Evolutionary conservation across 805 yeast genomes (phyloP).

Genomic region (Hanseniaspora occidentalis): DNA sequence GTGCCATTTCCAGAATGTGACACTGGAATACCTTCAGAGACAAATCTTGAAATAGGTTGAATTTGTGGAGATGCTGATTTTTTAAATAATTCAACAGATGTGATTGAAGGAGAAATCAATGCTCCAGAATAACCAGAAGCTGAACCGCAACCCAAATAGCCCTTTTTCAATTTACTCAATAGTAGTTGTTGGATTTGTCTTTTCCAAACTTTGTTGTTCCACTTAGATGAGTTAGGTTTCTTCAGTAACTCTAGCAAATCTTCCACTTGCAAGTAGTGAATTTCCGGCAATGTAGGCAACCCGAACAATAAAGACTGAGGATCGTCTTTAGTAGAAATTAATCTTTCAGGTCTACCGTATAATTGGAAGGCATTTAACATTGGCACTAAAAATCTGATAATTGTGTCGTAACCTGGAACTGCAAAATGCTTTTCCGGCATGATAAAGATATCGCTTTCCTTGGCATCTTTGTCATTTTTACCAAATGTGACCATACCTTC

Average conservation of each 20-base stretch:
- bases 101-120: conserved; percentile 34
- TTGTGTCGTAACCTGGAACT: conserved; percentile 58
- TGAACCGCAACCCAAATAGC: conserved; percentile 73
- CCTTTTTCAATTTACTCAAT: conserved; percentile 38
- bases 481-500: conserved; percentile 69
- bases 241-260: conserved; percentile 38
- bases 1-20: background rate
- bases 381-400: conserved; percentile 58
- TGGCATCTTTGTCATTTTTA: conserved; percentile 35
- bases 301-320: conserved; percentile 51
- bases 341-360: conserved; percentile 61
- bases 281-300: conserved; percentile 60
- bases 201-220: conserved; percentile 56
- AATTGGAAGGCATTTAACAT: conserved; percentile 56
- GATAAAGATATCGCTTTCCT: conserved; percentile 29
- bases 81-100: conserved; percentile 24
- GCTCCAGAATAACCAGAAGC: conserved; percentile 51
- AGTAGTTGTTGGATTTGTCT: conserved; percentile 41
- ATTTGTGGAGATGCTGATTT: conserved; percentile 21
- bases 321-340: conserved; percentile 45
- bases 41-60: conserved; percentile 17
- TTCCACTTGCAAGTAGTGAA: conserved; percentile 46
- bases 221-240: conserved; percentile 26
- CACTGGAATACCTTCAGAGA: conserved; percentile 8
- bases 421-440: conserved; percentile 67